A percentile compares a stretch with the other conserved stretches of the same genome.
Conservation (phyloP, 2,329 filamentous ascomycete species). For the Fusarium sp. region DNA sequence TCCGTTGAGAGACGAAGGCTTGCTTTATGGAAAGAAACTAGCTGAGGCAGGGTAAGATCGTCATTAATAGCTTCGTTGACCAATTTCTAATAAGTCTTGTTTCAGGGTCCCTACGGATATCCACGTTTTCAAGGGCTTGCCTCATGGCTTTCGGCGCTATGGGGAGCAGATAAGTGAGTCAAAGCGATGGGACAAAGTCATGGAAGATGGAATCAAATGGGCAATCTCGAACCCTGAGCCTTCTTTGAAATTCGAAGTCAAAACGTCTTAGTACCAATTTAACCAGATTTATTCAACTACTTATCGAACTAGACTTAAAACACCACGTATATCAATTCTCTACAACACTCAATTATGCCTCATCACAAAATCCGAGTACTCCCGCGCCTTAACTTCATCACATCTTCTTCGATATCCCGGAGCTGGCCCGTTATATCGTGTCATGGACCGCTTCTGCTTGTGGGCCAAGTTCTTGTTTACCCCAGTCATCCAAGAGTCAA, state of each 20-base stretch:
- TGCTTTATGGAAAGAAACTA: constrained; percentile 58
- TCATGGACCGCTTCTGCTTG: constrained; percentile 59
- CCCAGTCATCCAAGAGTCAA: constrained; percentile 66
- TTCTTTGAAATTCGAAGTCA: constrained; percentile 40
- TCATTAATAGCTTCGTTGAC: fast-evolving
- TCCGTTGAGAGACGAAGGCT: constrained; percentile 60
- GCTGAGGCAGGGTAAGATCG: constrained; percentile 56
- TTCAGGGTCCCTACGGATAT: constrained; percentile 60
- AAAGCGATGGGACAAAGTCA: constrained; percentile 55
- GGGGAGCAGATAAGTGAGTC: constrained; percentile 52
- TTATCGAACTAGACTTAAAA: neutral
- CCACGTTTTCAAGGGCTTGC: constrained; percentile 62
- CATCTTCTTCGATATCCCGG: constrained; percentile 55
- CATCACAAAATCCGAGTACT: constrained; percentile 37
- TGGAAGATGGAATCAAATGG: constrained; percentile 58
- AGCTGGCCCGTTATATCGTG: constrained; percentile 59
- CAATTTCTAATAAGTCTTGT: neutral
- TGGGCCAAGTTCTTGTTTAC: constrained; percentile 62
- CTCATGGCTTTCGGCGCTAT: constrained; percentile 60
- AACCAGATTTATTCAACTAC: neutral
- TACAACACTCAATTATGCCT: neutral
- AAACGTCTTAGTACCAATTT: neutral
- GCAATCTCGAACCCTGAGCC: constrained; percentile 49
- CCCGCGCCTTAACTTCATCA: constrained; percentile 47
- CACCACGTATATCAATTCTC: neutral